Evolutionary conservation across 257 asterid genomes (phyloP), one percentile per base, ranked within the genome.

Genomic region (Solanum peruvianum): DNA sequence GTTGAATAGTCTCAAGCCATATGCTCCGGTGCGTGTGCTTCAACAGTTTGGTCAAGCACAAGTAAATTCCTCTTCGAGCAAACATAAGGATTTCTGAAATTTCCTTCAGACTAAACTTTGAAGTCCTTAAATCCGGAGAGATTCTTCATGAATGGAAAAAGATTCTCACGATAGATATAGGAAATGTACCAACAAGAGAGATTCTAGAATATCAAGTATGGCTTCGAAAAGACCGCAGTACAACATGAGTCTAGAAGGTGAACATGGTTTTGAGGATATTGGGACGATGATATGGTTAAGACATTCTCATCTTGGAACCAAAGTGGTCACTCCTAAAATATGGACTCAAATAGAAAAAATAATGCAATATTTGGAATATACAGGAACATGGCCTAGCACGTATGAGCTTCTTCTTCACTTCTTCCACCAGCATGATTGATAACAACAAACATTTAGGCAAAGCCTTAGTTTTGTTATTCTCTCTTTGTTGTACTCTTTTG

Each of bases 201-300:
- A 16, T 18, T 56, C 62, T 3, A 56, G n/a, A 18, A 16, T 16
- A 56, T 7, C 23, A 56, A 23, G n/a, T 13, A 16, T 56, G 62
- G n/a, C 9, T 56, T 18, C 10, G n/a, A 56, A 23, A 18, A 6
- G n/a, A 56, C 7, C 23, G 2, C n/a, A 1, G 0, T 18, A 56
- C 35, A 33, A 10, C 62, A 56, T 18, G 7, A 6, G 10, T 21
- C 10, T 3, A 2, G 3, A 18, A 56, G 10, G 64, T 18, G n/a
- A 56, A 9, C n/a, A 56, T 18, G n/a, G 4, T 56, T 56, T 18
- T 56, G n/a, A 16, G 2, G n/a, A 18, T 56, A 18, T 56, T 14
- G 0, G n/a, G 9, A 56, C 10, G 11, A 56, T 0, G 0, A 56
- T 56, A 3, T 56, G n/a, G n/a, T 1, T 18, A 56, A 0, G n/a